These are phyloP conservation scores for Pleurotus djamor DNA, from an alignment of 768 basidiomycete species.

Conservation along the genomic window DNA sequence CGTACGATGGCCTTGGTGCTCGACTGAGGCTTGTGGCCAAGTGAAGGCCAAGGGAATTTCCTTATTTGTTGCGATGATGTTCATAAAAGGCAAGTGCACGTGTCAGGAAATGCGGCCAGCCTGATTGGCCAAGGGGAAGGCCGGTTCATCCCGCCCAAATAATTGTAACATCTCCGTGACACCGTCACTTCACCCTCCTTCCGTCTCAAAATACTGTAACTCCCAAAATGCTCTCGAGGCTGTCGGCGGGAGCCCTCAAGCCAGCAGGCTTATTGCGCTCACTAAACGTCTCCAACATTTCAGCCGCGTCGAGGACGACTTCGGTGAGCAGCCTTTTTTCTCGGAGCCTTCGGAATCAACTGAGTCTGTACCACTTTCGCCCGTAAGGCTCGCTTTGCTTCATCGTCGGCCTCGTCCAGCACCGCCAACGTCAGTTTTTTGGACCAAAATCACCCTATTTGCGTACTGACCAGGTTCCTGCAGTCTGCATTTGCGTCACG, in stretches of 20 bases:
- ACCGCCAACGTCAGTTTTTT: slow-evolving; percentile 59
- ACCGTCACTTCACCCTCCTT: slow-evolving; percentile 36
- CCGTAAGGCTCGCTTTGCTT: slow-evolving; percentile 68
- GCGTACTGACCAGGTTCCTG: slow-evolving; percentile 5
- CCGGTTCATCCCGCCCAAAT: slow-evolving; percentile 12
- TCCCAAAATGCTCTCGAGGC: slow-evolving; percentile 79
- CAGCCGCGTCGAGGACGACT: slow-evolving; percentile 41
- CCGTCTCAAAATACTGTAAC: slow-evolving; percentile 38
- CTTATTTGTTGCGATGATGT: not conserved
- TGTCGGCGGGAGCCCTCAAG: slow-evolving; percentile 71
- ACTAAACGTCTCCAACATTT: slow-evolving; percentile 39
- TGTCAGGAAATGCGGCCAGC: not conserved
- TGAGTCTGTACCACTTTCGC: not conserved
- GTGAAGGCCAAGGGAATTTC: slow-evolving; percentile 3
- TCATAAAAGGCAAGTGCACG: not conserved
- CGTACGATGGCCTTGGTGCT: not conserved
- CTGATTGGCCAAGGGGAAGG: not conserved
- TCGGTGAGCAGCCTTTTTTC: slow-evolving; percentile 38
- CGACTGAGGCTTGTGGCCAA: not conserved
- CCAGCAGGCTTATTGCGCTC: slow-evolving; percentile 47
- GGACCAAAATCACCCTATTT: not conserved
- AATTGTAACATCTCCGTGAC: slow-evolving; percentile 36
- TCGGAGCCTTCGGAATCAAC: not conserved
- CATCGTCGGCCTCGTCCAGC: slow-evolving; percentile 52
- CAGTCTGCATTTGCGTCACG: slow-evolving; percentile 72